phyloP scores from a whole-genome alignment of 2,329 filamentous ascomycete genomes.

The Malbranchea zuffiana region DNA sequence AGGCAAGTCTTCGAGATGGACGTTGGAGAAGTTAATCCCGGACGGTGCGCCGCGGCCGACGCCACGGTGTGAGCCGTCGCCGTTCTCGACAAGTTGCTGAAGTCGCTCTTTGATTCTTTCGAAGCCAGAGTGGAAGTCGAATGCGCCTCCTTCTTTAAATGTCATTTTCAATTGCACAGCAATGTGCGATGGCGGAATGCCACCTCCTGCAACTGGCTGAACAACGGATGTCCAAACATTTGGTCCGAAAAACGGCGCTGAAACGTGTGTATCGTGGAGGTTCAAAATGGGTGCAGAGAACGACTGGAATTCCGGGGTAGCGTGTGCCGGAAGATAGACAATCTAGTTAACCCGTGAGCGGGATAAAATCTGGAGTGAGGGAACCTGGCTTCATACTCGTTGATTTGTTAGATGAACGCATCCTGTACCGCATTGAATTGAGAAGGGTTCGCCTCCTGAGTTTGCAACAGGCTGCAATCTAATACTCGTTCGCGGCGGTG shows the following conservation, averaged over 20 bases:
- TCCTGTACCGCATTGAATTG: slow-evolving; percentile 62
- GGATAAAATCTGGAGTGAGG: background rate
- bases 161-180: slow-evolving; percentile 72
- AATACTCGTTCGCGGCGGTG: slow-evolving; percentile 66
- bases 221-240: slow-evolving; percentile 80
- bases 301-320: slow-evolving; percentile 61
- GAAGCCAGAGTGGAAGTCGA: slow-evolving; percentile 74
- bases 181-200: slow-evolving; percentile 62
- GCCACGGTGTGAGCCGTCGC: slow-evolving; percentile 24
- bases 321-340: slow-evolving; percentile 69
- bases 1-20: slow-evolving; percentile 77
- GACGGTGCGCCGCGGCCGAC: slow-evolving; percentile 32
- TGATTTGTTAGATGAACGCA: slow-evolving; percentile 74
- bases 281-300: slow-evolving; percentile 84
- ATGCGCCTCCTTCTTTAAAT: slow-evolving; percentile 92
- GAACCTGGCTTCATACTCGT: slow-evolving; percentile 48
- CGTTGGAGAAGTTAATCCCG: slow-evolving; percentile 48
- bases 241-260: slow-evolving; percentile 81
- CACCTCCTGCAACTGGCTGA: slow-evolving; percentile 70
- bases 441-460: slow-evolving; percentile 52
- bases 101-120: slow-evolving; percentile 76
- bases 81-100: slow-evolving; percentile 64
- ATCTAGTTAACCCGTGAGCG: slow-evolving; percentile 53
- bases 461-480: slow-evolving; percentile 61
- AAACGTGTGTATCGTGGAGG: slow-evolving; percentile 73